Conservation (phyloP, 108 stramenopile species). For the Aureococcus anophagefferens region DNA sequence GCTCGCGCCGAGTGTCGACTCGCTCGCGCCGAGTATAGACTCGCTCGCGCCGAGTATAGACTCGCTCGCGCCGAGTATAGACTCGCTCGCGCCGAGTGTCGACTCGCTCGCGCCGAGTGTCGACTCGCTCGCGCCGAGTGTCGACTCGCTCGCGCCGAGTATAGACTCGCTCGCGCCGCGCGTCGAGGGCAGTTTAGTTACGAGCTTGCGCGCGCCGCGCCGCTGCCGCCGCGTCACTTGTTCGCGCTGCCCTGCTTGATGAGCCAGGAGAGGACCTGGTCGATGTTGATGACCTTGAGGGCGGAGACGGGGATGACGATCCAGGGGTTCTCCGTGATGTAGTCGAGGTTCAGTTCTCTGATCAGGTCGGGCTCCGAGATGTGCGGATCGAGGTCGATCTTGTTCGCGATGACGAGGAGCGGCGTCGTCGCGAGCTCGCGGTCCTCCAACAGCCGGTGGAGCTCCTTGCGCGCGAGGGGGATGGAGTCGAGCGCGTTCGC, state of each 20-base stretch:
- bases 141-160: no score
- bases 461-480: constrained; percentile 74
- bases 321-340: constrained; percentile 92
- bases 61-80: no score
- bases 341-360: constrained; percentile 78
- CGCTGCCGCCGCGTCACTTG: no score
- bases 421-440: constrained; percentile 75
- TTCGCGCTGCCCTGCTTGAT: constrained; percentile 57
- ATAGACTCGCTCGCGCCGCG: no score
- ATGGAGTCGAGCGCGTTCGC: constrained; percentile 76
- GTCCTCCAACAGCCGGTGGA: constrained; percentile 85
- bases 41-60: no score
- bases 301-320: constrained; percentile 86
- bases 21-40: no score
- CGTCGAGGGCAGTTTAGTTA: no score
- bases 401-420: constrained; percentile 81
- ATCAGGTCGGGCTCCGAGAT: constrained; percentile 73
- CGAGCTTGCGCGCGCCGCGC: no score
- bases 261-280: constrained; percentile 87
- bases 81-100: no score
- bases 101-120: no score
- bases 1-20: no score
- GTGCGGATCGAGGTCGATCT: constrained; percentile 82
- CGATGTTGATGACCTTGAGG: constrained; percentile 75
- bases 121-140: no score